Evolutionary conservation across 257 asterid genomes (phyloP).

Genomic region (Forsythia suspensa): DNA sequence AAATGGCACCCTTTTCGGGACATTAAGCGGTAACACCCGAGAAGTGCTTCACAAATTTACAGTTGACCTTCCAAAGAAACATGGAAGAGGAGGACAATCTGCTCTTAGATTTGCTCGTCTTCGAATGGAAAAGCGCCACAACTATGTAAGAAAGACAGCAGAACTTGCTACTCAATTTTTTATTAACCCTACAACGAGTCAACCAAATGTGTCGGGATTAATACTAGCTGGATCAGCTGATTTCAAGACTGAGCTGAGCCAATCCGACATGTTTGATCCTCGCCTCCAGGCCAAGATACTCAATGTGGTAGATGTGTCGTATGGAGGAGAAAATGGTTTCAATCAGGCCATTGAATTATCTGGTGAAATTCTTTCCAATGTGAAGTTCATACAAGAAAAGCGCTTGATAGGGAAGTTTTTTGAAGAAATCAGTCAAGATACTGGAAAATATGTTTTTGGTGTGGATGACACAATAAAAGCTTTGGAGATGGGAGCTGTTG

Average conservation of each 20-base stretch:
- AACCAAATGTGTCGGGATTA: constrained; percentile 60
- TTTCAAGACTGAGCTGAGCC: constrained; percentile 64
- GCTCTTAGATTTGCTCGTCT: constrained; percentile 69
- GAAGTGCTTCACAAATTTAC: constrained; percentile 68
- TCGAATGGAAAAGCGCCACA: constrained; percentile 69
- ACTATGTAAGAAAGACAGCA: constrained; percentile 63
- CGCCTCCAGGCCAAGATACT: constrained; percentile 62
- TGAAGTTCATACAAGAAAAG: constrained; percentile 64
- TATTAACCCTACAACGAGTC: constrained; percentile 61
- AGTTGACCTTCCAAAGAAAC: constrained; percentile 65
- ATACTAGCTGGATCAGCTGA: constrained; percentile 71
- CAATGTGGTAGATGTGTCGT: constrained; percentile 64
- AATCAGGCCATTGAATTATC: constrained; percentile 66
- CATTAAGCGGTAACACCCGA: constrained; percentile 61
- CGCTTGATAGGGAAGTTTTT: constrained; percentile 59
- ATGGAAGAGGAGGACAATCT: constrained; percentile 69
- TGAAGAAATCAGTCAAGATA: constrained; percentile 66
- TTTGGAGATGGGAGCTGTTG: constrained; percentile 69
- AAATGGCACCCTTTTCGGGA: constrained; percentile 64
- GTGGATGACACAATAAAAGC: constrained; percentile 60
- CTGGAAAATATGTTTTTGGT: constrained; percentile 63
- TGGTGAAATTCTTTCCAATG: constrained; percentile 63
- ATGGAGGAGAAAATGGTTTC: constrained; percentile 68
- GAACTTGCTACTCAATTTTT: constrained; percentile 68
- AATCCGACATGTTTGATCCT: constrained; percentile 70